phyloP scores from a whole-genome alignment of 1,284 basidiomycete species.

The Heterobasidion irregulare region DNA sequence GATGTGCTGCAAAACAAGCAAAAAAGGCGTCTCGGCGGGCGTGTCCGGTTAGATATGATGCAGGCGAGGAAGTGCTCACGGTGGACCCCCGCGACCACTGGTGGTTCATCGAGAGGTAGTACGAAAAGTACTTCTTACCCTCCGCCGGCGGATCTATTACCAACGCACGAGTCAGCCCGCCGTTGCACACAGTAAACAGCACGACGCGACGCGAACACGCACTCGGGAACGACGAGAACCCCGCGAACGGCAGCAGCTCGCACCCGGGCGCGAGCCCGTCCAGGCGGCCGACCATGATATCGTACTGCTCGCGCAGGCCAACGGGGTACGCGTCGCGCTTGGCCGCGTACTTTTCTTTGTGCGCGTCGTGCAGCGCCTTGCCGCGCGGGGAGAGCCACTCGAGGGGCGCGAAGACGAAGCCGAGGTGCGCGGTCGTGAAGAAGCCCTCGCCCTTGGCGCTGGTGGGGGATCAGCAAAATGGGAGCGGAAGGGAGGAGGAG shows the following conservation, averaged over 20 bases:
- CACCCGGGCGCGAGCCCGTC: slow-evolving; percentile 16
- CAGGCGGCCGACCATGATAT: slow-evolving; percentile 24
- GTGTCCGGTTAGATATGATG: no score
- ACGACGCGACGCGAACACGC: no score
- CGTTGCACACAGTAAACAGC: no score
- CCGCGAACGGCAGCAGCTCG: slow-evolving; percentile 21
- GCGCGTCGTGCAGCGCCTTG: slow-evolving; percentile 17
- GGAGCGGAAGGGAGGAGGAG: neutral
- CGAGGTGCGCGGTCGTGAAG: slow-evolving; percentile 19
- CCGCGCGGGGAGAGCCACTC: slow-evolving; percentile 15
- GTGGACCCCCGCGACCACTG: slow-evolving; percentile 33
- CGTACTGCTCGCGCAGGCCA: slow-evolving; percentile 25
- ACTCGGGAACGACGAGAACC: slow-evolving; percentile 18
- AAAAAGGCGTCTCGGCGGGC: no score
- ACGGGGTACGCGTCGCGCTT: slow-evolving; percentile 10
- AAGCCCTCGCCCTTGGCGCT: slow-evolving; percentile 17
- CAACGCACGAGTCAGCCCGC: no score
- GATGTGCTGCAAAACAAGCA: slow-evolving; percentile 21
- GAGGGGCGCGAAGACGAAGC: slow-evolving; percentile 19
- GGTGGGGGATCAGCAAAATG: neutral
- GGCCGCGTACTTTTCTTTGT: slow-evolving; percentile 14
- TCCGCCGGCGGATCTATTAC: slow-evolving; percentile 18
- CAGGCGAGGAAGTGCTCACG: slow-evolving; percentile 8
- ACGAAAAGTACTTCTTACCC: slow-evolving; percentile 24
- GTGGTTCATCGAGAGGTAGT: slow-evolving; percentile 24